A percentile compares a stretch with the other conserved stretches of the same genome.
These are phyloP conservation scores for Letharia columbiana DNA, from an alignment of 495 filamentous ascomycete species.

Conservation along the genomic window DNA sequence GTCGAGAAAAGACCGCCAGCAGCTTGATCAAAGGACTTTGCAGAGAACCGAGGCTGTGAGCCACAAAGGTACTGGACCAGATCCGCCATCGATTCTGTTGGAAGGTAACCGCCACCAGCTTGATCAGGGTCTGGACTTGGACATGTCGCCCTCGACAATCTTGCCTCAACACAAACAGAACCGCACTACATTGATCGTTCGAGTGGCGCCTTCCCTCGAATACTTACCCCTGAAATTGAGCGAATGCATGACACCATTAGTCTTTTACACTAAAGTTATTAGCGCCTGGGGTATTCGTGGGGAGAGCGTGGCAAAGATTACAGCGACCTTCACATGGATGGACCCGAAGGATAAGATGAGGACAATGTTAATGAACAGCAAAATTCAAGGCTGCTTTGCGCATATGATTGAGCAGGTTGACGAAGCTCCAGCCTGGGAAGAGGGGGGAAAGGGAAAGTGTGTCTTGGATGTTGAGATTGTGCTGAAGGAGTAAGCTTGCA, in stretches of 20 bases:
- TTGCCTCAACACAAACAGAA: constrained; percentile 3
- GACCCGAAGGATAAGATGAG: not conserved
- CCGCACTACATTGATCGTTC: constrained; percentile 1
- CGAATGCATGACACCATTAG: not conserved
- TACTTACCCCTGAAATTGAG: constrained; percentile 9
- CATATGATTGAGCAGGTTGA: constrained; percentile 10
- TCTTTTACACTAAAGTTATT: not conserved
- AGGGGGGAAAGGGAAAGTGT: constrained; percentile 2
- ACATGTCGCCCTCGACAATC: no score
- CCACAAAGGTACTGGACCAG: not conserved
- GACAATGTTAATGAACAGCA: constrained; percentile 7
- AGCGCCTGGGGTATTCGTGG: not conserved
- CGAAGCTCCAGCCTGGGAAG: constrained; percentile 2
- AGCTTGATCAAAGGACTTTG: not conserved
- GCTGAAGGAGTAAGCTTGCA: not conserved
- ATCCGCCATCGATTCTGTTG: not conserved
- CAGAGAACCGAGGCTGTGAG: not conserved
- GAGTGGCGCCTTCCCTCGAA: constrained; percentile 1
- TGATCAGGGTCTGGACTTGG: not conserved
- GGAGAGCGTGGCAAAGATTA: not conserved
- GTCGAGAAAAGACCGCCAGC: not conserved
- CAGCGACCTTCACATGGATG: constrained; percentile 8
- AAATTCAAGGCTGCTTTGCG: constrained; percentile 4
- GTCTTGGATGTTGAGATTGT: constrained; percentile 11
- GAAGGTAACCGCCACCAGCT: not conserved